phyloP scores from a whole-genome alignment of 2,329 filamentous ascomycete genomes.

The Leptoxyphium fumago region DNA sequence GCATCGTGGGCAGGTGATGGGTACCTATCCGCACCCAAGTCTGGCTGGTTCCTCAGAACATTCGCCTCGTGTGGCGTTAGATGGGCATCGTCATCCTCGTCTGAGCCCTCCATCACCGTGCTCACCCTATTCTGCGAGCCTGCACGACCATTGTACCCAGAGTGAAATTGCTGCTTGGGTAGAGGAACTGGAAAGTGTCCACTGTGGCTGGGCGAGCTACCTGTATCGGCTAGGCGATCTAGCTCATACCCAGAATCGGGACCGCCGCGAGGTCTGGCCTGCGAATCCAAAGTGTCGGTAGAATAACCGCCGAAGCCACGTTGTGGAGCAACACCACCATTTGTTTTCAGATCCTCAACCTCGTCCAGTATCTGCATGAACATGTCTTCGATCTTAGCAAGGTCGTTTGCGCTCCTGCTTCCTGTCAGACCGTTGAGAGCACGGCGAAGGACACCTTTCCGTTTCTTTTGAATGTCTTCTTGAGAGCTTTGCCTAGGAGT shows the following conservation, averaged over 20 bases:
- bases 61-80: constrained; percentile 35
- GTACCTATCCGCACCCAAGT: constrained; percentile 30
- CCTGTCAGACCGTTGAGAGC: constrained; percentile 76
- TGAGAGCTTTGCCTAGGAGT: constrained; percentile 29
- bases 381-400: constrained; percentile 27
- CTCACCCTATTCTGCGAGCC: constrained; percentile 64
- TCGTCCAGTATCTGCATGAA: constrained; percentile 83
- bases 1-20: constrained; percentile 46
- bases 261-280: constrained; percentile 55
- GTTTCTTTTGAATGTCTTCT: constrained; percentile 55
- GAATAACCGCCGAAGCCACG: constrained; percentile 11
- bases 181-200: constrained; percentile 42
- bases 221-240: constrained; percentile 63
- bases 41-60: constrained; percentile 33
- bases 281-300: constrained; percentile 44
- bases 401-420: constrained; percentile 71
- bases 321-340: constrained; percentile 7
- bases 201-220: constrained; percentile 60
- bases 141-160: constrained; percentile 37
- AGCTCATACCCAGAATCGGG: constrained; percentile 68
- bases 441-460: constrained; percentile 82
- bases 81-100: constrained; percentile 22
- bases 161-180: constrained; percentile 27
- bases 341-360: constrained; percentile 52
- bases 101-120: constrained; percentile 60